Evolutionary conservation across 495 filamentous ascomycete genomes (phyloP).

Genomic region (Gamarada debralockiae): DNA sequence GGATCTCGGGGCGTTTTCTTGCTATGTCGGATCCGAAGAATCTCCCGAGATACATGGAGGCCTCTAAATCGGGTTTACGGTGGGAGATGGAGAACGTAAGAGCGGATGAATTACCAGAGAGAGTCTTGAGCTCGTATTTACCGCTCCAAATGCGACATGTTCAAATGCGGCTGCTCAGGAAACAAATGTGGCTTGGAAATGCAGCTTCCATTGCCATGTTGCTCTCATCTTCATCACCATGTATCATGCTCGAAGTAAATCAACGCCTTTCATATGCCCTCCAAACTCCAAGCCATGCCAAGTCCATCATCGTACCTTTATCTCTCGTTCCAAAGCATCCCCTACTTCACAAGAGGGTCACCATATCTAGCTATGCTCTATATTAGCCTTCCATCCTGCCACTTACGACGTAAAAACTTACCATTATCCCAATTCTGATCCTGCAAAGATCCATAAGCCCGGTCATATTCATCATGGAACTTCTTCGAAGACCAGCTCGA

Average conservation of each 20-base stretch:
- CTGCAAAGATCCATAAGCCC: slow-evolving; percentile 6
- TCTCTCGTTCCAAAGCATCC: not conserved
- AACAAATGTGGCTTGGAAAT: not conserved
- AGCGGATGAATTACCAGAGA: too few species aligned
- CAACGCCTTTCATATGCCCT: slow-evolving; percentile 16
- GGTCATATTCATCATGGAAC: slow-evolving; percentile 23
- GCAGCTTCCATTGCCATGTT: too few species aligned
- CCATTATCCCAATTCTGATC: slow-evolving; percentile 19
- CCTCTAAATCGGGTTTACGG: too few species aligned
- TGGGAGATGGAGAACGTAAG: too few species aligned
- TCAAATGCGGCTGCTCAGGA: not conserved
- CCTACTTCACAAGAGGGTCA: slow-evolving; percentile 24
- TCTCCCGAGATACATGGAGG: too few species aligned
- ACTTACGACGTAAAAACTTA: slow-evolving; percentile 1
- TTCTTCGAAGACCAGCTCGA: slow-evolving; percentile 25
- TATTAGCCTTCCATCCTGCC: slow-evolving; percentile 2
- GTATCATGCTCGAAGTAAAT: not conserved
- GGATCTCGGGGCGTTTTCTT: too few species aligned
- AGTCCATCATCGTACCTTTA: not conserved
- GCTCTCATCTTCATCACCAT: too few species aligned
- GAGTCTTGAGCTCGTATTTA: too few species aligned
- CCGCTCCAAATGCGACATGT: too few species aligned
- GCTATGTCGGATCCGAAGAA: too few species aligned
- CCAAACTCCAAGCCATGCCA: not conserved
- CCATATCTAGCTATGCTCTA: slow-evolving; percentile 18